These are phyloP conservation scores for Rubia peregrina DNA, from an alignment of 305 asterid genomes.

Conservation along the genomic window DNA sequence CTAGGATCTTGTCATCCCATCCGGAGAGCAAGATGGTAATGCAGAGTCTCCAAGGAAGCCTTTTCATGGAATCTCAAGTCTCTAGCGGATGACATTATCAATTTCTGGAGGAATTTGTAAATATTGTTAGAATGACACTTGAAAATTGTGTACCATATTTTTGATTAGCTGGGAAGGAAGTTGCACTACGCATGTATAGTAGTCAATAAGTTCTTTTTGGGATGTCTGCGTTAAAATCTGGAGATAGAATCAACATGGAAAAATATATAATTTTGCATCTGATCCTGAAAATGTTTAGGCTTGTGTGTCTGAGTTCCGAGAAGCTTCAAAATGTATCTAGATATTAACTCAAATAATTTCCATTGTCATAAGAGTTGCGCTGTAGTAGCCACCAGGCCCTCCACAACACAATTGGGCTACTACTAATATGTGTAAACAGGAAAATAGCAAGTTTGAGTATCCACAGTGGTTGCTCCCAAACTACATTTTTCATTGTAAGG, in stretches of 20 bases:
- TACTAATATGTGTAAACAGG: too few relatives aligned
- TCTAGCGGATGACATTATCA: conserved; percentile 55
- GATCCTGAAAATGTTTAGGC: neutral
- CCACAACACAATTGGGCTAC: too few relatives aligned
- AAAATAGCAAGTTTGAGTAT: too few relatives aligned
- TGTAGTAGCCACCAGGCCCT: too few relatives aligned
- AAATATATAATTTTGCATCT: neutral
- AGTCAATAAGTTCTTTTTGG: neutral
- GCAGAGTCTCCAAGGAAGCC: conserved; percentile 27
- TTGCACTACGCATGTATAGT: neutral
- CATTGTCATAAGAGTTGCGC: too few relatives aligned
- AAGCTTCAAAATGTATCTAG: neutral
- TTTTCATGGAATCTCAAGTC: conserved; percentile 68
- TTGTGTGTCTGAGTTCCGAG: neutral
- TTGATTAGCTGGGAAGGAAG: neutral
- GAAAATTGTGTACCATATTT: neutral
- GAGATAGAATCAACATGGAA: neutral
- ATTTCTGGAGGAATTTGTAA: conserved; percentile 38
- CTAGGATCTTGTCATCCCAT: too few relatives aligned
- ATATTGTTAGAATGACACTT: neutral
- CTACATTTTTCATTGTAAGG: too few relatives aligned
- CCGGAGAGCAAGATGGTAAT: too few relatives aligned
- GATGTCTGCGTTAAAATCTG: neutral
- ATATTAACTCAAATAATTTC: neutral
- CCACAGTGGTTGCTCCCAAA: too few relatives aligned